Evolutionary conservation across 352 stramenopile species (phyloP), one percentile per base, ranked within the genome.

Genomic region (Phytophthora pseudosyringae): DNA sequence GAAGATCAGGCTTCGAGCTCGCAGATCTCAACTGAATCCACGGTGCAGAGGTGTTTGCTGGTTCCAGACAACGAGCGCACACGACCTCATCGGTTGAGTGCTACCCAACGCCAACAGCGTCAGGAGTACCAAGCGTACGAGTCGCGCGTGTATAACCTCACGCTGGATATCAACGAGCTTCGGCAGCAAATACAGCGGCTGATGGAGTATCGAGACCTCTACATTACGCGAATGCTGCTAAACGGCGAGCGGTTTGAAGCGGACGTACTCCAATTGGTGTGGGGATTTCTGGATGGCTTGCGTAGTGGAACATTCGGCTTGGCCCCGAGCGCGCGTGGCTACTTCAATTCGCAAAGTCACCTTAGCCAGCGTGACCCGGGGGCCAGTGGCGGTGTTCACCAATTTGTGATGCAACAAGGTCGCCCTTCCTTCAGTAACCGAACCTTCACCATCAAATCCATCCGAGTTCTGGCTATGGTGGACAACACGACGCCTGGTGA

Each of bases 401-500:
- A 71, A 12, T 70, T 81, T 11, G 48, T 80, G 12, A 57, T 78
- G 40, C 73, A 79, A 32, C 73, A 64, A 72, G 59, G 59, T 1
- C 62, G 56, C n/a, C 16, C 56, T 28, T 28, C 78, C 9, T 72
- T 87, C 18, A 61, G 48, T 3, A 43, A 64, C 3, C 61, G 43
- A 1, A 49, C 35, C 3, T 74, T 66, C 36, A 28, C n/a, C 5
- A 13, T 78, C 26, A 49, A 50, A 12, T 77, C 67, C 0, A 68
- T 64, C 8, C 59, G 54, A 35, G 50, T 81, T 15, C 5, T 81
- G 40, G 29, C 28, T 7, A 21, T 46, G 3, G 53, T 60, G 1
- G 47, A 65, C 16, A 21, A 5, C n/a, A 13, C 7, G 8, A 51
- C 57, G 13, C 13, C 54, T 43, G 44, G 40, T 33, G 52, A 58